Evolutionary conservation across 257 asterid species (phyloP), one percentile per base, ranked within the genome.

Genomic region (Forsythia viridissima): DNA sequence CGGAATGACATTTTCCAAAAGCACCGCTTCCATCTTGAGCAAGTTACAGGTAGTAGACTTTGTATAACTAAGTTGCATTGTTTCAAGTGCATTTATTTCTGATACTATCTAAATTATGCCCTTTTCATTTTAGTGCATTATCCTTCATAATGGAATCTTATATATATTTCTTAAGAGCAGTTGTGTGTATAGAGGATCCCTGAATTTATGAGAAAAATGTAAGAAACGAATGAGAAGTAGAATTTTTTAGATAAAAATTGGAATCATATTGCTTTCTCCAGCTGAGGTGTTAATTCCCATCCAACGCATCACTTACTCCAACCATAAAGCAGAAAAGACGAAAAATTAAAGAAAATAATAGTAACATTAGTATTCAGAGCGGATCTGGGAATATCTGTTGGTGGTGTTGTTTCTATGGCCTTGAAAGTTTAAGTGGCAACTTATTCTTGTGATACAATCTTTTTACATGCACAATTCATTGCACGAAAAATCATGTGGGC

Each of bases 1-100:
- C 97, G 93, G 13, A 79, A 87, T 75, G 97, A 96, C 84, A 92
- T 85, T 79, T 80, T 43, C 76, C 97, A 95, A 79, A 92, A 90
- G 86, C 83, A 88, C 82, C 85, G 87, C 48, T 86, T 91, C 89
- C 97, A 92, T 84, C 97, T 96, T 79, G 94, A 91, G 82, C 91
- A 71, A 82, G 96, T 95, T 70, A 86, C 91, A 88, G 98, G 99
- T 95, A 80, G 73, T 77, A 82, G 59, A 69, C n/a, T 75, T 61
- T 63, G 36, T 55, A 57, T 46, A 70, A 46, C 52, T 72, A 72
- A 78, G 48, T 44, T 76, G 68, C 59, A 48, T 41, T 70, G 1
- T 77, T 52, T 72, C 68, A 57, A 75, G 41, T 82, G 59, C 65
- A 36, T 77, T 74, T 43, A 46, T 9, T 36, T 36, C 30, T 52